A percentile compares a stretch with the other conserved stretches of the same genome.
Evolutionary conservation across 768 basidiomycete genomes (phyloP).

Genomic region (Tylopilus plumbeoviolaceoides): DNA sequence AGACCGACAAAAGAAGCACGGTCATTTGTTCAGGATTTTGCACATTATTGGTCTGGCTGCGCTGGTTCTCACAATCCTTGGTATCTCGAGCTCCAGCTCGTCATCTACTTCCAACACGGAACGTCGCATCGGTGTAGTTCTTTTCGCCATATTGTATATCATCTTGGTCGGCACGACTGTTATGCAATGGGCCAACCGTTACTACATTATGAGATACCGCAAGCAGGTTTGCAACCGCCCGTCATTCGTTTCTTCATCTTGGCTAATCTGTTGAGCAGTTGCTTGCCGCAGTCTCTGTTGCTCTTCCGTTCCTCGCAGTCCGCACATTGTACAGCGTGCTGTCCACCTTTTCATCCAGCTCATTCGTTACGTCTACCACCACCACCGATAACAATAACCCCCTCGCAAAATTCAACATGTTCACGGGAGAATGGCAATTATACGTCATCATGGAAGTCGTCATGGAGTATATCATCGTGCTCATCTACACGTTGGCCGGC

Average conservation of each 20-base stretch:
- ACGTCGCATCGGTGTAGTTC: slow-evolving; percentile 31
- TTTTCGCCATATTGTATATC: slow-evolving; percentile 37
- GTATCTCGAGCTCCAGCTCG: slow-evolving; percentile 22
- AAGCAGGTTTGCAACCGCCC: slow-evolving; percentile 31
- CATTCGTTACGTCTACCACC: slow-evolving; percentile 30
- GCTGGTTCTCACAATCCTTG: slow-evolving; percentile 32
- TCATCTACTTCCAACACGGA: slow-evolving; percentile 23
- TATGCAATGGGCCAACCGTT: slow-evolving; percentile 51
- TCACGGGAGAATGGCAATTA: slow-evolving; percentile 54
- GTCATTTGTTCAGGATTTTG: slow-evolving; percentile 23
- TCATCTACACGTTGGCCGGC: slow-evolving; percentile 39
- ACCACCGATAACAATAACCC: slow-evolving; percentile 26
- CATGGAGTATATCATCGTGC: slow-evolving; percentile 52
- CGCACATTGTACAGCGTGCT: slow-evolving; percentile 48
- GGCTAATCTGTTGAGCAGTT: slow-evolving; percentile 39
- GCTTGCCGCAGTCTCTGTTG: slow-evolving; percentile 48
- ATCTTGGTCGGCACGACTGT: slow-evolving; percentile 43
- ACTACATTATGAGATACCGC: slow-evolving; percentile 27
- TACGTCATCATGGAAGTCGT: slow-evolving; percentile 57
- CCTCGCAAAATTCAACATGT: slow-evolving; percentile 52
- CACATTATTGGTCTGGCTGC: slow-evolving; percentile 27
- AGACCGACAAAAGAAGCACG: slow-evolving; percentile 11
- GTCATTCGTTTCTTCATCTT: slow-evolving; percentile 1
- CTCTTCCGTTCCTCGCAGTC: slow-evolving; percentile 58
- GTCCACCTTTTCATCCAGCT: slow-evolving; percentile 47